A percentile compares a stretch with the other conserved stretches of the same genome.
These are phyloP conservation scores for Pharus latifolius DNA, from an alignment of 176 grass and related monocot genomes.

Conservation along the genomic window DNA sequence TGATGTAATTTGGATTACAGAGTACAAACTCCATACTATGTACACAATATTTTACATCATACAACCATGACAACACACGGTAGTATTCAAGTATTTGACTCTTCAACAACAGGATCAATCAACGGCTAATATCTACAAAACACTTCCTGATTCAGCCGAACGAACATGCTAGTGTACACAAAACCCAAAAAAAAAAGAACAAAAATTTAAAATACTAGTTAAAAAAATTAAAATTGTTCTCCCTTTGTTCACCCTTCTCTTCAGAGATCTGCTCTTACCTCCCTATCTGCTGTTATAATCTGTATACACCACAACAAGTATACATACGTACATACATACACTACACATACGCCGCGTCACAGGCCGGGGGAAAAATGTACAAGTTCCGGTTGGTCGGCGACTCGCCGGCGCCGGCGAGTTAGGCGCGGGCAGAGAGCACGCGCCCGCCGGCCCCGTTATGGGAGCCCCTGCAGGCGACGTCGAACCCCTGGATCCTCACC, in stretches of 20 bases:
- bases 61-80: slow-evolving; percentile 24
- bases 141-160: neutral
- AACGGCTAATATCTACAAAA: slow-evolving; percentile 21
- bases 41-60: slow-evolving; percentile 12
- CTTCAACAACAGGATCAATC: neutral
- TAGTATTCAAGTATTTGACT: neutral
- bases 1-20: neutral
- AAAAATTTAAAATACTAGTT: neutral
- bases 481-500: slow-evolving; percentile 70
- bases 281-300: slow-evolving; percentile 34
- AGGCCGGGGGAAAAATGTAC: slow-evolving; percentile 41
- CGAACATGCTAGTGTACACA: slow-evolving; percentile 15
- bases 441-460: slow-evolving; percentile 14
- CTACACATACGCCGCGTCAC: neutral
- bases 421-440: slow-evolving; percentile 57
- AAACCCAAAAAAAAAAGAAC: neutral
- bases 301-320: slow-evolving; percentile 28
- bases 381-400: neutral
- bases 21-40: slow-evolving; percentile 15
- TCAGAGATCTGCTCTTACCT: too few species aligned
- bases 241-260: slow-evolving; percentile 3
- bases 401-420: neutral
- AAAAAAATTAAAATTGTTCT: neutral
- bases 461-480: slow-evolving; percentile 51
- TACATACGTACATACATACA: slow-evolving; percentile 7